Conservation (phyloP, 257 asterid species). For the Leonotis leonurus region DNA sequence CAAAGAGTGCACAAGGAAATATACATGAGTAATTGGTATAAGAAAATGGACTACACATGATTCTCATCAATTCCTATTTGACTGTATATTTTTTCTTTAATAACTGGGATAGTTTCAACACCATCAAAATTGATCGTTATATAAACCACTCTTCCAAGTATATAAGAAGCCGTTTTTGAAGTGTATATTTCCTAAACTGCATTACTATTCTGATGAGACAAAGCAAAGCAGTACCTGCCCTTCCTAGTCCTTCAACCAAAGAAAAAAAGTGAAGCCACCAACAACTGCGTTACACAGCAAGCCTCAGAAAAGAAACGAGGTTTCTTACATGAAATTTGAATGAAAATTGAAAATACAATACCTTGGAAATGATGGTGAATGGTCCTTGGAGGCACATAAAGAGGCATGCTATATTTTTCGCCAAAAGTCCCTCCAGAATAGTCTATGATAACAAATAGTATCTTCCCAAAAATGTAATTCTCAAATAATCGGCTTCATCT, state of each 20-base stretch:
- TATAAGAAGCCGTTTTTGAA: slow-evolving; percentile 6
- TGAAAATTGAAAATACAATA: slow-evolving; percentile 9
- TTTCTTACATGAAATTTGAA: slow-evolving; percentile 3
- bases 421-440: slow-evolving; percentile 11
- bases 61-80: not conserved
- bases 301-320: not conserved
- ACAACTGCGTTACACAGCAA: too few species aligned
- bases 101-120: slow-evolving; percentile 16
- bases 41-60: not conserved
- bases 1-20: too few species aligned
- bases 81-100: not conserved
- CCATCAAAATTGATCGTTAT: slow-evolving; percentile 8
- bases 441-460: slow-evolving; percentile 16
- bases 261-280: not conserved
- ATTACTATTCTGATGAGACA: slow-evolving; percentile 4
- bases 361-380: slow-evolving; percentile 21
- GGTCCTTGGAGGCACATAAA: slow-evolving; percentile 13
- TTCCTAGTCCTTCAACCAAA: slow-evolving; percentile 20
- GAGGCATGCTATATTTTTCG: not conserved
- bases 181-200: slow-evolving; percentile 26
- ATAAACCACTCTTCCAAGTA: slow-evolving; percentile 14
- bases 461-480: slow-evolving; percentile 13
- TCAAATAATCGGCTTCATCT: slow-evolving; percentile 11
- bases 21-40: too few species aligned
- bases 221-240: slow-evolving; percentile 16